These are phyloP conservation scores for Mycena albidolilacea DNA, from an alignment of 768 basidiomycete genomes.

Conservation along the genomic window DNA sequence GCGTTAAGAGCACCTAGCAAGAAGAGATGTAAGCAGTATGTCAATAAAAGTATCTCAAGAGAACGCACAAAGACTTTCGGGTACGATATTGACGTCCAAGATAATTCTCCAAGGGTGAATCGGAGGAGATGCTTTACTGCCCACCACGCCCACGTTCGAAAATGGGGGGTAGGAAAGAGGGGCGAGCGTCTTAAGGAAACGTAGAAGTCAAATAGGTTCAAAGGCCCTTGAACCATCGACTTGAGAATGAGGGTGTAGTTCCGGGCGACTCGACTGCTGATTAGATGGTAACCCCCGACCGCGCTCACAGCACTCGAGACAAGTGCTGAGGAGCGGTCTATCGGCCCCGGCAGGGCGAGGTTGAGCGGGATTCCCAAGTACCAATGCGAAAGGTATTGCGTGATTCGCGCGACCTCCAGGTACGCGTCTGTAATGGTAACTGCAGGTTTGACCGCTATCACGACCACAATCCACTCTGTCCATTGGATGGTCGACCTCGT, in stretches of 20 bases:
- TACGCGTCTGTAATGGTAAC: slow-evolving; percentile 5
- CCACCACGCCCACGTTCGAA: slow-evolving; percentile 30
- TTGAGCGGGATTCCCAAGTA: slow-evolving; percentile 17
- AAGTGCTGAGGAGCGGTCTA: slow-evolving; percentile 21
- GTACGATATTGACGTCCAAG: slow-evolving; percentile 25
- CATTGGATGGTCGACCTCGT: slow-evolving; percentile 4
- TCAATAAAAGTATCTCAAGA: neutral
- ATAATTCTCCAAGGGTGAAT: slow-evolving; percentile 27
- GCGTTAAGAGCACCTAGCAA: slow-evolving; percentile 27
- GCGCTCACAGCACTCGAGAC: slow-evolving; percentile 23
- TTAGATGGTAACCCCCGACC: slow-evolving; percentile 28
- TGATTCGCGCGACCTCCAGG: neutral
- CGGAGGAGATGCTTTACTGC: slow-evolving; percentile 17
- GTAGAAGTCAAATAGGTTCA: slow-evolving; percentile 1
- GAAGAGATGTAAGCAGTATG: neutral
- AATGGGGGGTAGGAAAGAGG: slow-evolving; percentile 5
- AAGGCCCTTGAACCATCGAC: slow-evolving; percentile 1
- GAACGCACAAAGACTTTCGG: slow-evolving; percentile 23
- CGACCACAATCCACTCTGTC: slow-evolving; percentile 6
- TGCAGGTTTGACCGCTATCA: slow-evolving; percentile 13
- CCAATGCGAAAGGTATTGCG: slow-evolving; percentile 24
- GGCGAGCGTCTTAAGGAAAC: neutral
- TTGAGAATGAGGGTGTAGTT: slow-evolving; percentile 30
- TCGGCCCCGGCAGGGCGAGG: slow-evolving; percentile 3
- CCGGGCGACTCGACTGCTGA: slow-evolving; percentile 34